phyloP scores from a whole-genome alignment of 495 filamentous ascomycete genomes.

The Staphylotrichum longicolle region DNA sequence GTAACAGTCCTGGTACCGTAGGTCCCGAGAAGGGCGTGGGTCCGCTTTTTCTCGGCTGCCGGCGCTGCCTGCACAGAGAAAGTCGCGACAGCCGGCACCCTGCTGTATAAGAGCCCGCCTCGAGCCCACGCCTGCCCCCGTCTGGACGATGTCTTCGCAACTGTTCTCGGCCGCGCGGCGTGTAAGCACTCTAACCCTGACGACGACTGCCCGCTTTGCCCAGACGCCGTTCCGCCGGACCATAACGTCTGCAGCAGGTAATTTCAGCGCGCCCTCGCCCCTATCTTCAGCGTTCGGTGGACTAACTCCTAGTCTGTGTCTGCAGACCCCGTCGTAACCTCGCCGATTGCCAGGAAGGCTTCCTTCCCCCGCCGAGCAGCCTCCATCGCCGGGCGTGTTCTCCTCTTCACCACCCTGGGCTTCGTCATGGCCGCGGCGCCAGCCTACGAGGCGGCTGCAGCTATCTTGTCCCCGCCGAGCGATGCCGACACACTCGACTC shows the following conservation, averaged over 20 bases:
- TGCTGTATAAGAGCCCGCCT: constrained; percentile 15
- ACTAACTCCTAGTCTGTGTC: background rate
- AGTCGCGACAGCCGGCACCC: constrained; percentile 8
- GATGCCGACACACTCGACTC: constrained; percentile 71
- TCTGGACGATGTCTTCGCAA: constrained; percentile 22
- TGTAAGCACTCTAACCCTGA: background rate
- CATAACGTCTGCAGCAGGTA: constrained; percentile 21
- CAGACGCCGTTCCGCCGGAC: constrained; percentile 16
- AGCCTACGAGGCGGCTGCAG: constrained; percentile 42
- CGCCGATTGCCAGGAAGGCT: background rate
- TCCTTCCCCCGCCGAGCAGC: constrained; percentile 33
- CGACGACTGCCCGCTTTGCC: background rate
- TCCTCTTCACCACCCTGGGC: constrained; percentile 50
- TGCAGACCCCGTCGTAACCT: background rate
- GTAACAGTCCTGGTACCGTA: background rate
- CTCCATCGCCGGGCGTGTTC: constrained; percentile 32
- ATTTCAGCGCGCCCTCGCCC: background rate
- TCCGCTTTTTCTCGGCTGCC: constrained; percentile 9
- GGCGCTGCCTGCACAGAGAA: background rate
- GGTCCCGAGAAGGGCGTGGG: background rate
- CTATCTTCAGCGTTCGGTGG: background rate
- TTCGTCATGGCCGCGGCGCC: constrained; percentile 55
- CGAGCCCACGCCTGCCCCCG: background rate
- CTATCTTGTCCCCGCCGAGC: constrained; percentile 54
- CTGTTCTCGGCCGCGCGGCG: constrained; percentile 22